These are phyloP conservation scores for Venturia asperata DNA, from an alignment of 2,329 filamentous ascomycete species.

Conservation along the genomic window DNA sequence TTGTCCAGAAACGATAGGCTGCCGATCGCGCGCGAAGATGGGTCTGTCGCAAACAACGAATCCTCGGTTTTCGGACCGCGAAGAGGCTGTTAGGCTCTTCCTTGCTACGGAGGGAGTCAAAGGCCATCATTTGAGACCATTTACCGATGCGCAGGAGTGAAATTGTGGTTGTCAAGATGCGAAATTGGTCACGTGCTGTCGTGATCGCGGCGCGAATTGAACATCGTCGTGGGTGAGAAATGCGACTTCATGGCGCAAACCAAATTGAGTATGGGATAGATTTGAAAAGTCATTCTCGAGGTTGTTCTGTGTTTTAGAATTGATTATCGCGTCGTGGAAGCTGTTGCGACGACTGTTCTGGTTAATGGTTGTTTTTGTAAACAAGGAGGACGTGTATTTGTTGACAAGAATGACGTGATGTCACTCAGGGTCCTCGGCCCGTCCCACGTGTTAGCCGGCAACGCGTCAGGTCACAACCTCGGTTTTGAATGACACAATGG, in stretches of 20 bases:
- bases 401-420: background rate
- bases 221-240: background rate
- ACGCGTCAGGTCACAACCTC: background rate
- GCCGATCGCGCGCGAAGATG: background rate
- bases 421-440: slow-evolving; percentile 3
- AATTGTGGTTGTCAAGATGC: background rate
- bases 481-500: background rate
- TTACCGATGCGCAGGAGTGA: background rate
- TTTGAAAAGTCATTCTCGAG: background rate
- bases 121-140: background rate
- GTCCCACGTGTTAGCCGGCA: background rate
- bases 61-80: background rate
- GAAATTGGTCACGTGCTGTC: background rate
- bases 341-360: background rate
- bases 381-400: background rate
- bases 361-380: background rate
- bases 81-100: background rate
- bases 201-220: background rate
- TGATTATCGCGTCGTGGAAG: background rate
- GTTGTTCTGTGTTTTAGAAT: background rate
- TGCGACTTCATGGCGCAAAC: background rate
- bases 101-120: background rate
- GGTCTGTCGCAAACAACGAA: slow-evolving; percentile 5
- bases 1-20: slow-evolving; percentile 7
- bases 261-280: background rate